Base-by-base conservation (phyloP, 2,329 filamentous ascomycete genomes). In the Phaeoacremonium minimum region DNA sequence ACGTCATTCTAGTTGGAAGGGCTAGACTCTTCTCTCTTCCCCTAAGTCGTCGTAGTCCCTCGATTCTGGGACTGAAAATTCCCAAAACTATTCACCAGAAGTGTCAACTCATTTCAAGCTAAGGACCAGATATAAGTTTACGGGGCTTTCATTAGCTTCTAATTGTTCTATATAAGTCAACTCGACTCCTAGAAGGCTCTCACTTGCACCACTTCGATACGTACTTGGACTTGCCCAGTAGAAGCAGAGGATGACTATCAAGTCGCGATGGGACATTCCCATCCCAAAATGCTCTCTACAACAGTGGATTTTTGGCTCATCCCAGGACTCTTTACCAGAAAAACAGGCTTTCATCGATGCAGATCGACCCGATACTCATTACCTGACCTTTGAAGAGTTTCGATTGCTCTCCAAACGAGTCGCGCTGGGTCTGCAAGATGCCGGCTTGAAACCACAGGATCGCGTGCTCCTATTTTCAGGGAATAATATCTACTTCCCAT, bases 401-500 rank as follows among this genome's bases (percentile, higher is more conserved):
- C 80, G 86, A 15, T 67, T 83, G 45, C 83, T 85, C 67, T 73
- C 80, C 20, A 83, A 89, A 57, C 79, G 85, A 12, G 62, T 93
- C 20, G 87, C 85, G 1, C 67, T 78, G 2, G 87, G 87, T 2
- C 63, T 88, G 18, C 69, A 67, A 31, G 71, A 73, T 37, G 70
- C 74, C 13, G 87, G 86, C 1, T 61, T 91, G 14, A 62, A 78
- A 43, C 64, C 66, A 0, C 83, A 85, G 9, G 85, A 89, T 9
- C 77, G 85, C 3, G 77, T 91, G 5, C 63, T 91, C 32, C 62
- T 91, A 15, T 90, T 83, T 59, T 82, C 83, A 0, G 75, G 79
- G 15, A 91, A 90, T 58, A 81, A 75, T 46, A 58, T 91, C 12
- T 87, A 83, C 63, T 87, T 83, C 52, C 83, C 86, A 0, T 67